These are phyloP conservation scores for Septoria petroselini DNA, from an alignment of 2,329 filamentous ascomycete genomes.

Conservation along the genomic window DNA sequence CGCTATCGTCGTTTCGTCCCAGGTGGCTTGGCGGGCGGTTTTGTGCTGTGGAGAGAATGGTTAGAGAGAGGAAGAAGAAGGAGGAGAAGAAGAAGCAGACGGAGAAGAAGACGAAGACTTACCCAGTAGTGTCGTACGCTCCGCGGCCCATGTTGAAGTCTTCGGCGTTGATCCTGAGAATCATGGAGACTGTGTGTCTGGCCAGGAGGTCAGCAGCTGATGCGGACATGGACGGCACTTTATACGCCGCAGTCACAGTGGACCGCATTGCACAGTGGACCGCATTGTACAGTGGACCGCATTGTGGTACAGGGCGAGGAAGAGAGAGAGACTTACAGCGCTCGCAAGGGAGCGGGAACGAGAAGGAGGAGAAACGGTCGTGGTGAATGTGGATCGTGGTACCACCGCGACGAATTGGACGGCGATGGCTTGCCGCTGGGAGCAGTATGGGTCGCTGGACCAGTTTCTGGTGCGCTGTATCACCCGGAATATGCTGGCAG, in stretches of 20 bases:
- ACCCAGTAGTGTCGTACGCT: constrained; percentile 50
- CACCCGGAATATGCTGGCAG: constrained; percentile 24
- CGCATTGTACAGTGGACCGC: constrained; percentile 21
- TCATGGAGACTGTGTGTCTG: constrained; percentile 37
- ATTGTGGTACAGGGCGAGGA: constrained; percentile 25
- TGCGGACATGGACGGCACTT: constrained; percentile 10
- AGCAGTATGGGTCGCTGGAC: constrained; percentile 11
- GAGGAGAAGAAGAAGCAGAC: background rate
- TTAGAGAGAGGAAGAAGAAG: background rate
- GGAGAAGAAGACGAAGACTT: constrained; percentile 7
- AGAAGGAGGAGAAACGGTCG: too few species aligned
- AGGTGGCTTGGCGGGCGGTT: constrained; percentile 45
- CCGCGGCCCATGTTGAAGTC: constrained; percentile 48
- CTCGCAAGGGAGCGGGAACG: constrained; percentile 27
- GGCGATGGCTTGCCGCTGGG: constrained; percentile 16
- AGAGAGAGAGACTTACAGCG: constrained; percentile 25
- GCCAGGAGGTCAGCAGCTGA: constrained; percentile 19
- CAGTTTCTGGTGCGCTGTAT: constrained; percentile 14
- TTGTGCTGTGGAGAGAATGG: constrained; percentile 31
- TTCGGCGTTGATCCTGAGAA: constrained; percentile 41
- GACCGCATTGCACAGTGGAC: constrained; percentile 21
- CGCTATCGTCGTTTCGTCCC: constrained; percentile 32
- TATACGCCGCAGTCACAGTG: constrained; percentile 18
- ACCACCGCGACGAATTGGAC: constrained; percentile 22
- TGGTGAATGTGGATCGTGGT: constrained; percentile 22